A percentile compares a stretch with the other conserved stretches of the same genome.
Evolutionary conservation across 305 asterid genomes (phyloP).

Genomic region (Fraxinus latifolia): DNA sequence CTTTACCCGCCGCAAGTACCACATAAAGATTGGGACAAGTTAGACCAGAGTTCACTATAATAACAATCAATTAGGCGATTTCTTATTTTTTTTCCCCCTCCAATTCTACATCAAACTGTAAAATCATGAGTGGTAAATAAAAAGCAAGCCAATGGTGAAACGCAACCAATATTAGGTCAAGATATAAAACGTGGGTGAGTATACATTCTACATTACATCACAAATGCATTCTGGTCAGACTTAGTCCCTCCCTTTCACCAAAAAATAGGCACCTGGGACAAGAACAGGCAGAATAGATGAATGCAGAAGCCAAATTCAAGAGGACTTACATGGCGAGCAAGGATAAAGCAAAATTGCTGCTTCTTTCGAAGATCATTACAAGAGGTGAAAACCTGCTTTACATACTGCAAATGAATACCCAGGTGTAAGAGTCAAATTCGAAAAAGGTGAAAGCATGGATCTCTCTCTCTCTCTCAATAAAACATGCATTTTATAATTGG

Average conservation of each 20-base stretch:
- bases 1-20: background rate
- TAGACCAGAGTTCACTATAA: constrained; percentile 1
- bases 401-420: constrained; percentile 61
- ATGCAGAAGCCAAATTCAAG: constrained; percentile 15
- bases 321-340: constrained; percentile 88
- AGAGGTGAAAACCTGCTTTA: constrained; percentile 64
- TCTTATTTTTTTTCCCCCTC: background rate
- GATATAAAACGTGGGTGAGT: background rate
- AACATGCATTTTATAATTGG: constrained; percentile 4
- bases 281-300: background rate
- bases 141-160: background rate
- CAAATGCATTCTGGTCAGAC: background rate
- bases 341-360: constrained; percentile 83
- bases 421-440: constrained; percentile 19
- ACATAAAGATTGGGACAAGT: constrained; percentile 1
- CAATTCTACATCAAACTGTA: constrained; percentile 1
- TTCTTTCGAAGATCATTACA: constrained; percentile 61
- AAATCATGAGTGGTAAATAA: constrained; percentile 1
- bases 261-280: background rate
- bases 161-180: background rate
- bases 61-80: background rate
- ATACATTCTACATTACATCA: background rate
- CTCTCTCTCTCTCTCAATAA: background rate
- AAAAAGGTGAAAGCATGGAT: background rate
- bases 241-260: background rate